A percentile compares a stretch with the other conserved stretches of the same genome.
These are phyloP conservation scores for Lasiosphaeria hispida DNA, from an alignment of 495 filamentous ascomycete genomes.

Conservation along the genomic window DNA sequence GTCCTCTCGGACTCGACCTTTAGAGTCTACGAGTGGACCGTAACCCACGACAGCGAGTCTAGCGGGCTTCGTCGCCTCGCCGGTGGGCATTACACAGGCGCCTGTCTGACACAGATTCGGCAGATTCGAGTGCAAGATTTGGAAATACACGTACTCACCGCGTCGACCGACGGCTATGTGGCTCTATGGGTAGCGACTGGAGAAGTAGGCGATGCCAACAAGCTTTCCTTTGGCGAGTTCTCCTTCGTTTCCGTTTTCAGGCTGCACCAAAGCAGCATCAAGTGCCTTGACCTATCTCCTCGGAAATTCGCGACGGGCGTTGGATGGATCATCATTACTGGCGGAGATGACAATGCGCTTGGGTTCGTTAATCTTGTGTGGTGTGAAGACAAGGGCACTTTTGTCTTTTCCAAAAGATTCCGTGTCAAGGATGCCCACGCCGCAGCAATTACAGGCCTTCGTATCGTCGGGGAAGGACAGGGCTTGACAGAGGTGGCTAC, in stretches of 20 bases:
- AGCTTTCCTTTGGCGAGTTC: not conserved
- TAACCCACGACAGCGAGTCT: not conserved
- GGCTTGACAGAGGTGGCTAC: constrained; percentile 46
- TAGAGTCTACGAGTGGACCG: constrained; percentile 60
- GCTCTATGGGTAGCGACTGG: constrained; percentile 32
- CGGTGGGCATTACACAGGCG: constrained; percentile 65
- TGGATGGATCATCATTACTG: constrained; percentile 60
- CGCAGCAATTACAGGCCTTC: constrained; percentile 69
- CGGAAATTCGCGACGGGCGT: constrained; percentile 16
- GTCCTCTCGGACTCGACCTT: constrained; percentile 78
- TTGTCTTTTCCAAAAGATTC: constrained; percentile 39
- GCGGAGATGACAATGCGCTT: constrained; percentile 81
- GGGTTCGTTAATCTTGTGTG: constrained; percentile 51
- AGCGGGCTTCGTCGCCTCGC: constrained; percentile 54
- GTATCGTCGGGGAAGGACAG: constrained; percentile 37
- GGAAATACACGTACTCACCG: constrained; percentile 52
- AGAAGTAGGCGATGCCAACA: not conserved
- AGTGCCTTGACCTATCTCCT: constrained; percentile 47
- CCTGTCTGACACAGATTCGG: constrained; percentile 70
- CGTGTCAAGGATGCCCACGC: constrained; percentile 74
- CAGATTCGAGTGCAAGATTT: constrained; percentile 43
- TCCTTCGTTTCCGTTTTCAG: constrained; percentile 29
- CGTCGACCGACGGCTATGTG: constrained; percentile 46
- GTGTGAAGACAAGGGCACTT: not conserved
- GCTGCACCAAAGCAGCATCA: constrained; percentile 76